Conservation (phyloP, 176 grass and related monocot species). For the Echinochloa phyllopogon region DNA sequence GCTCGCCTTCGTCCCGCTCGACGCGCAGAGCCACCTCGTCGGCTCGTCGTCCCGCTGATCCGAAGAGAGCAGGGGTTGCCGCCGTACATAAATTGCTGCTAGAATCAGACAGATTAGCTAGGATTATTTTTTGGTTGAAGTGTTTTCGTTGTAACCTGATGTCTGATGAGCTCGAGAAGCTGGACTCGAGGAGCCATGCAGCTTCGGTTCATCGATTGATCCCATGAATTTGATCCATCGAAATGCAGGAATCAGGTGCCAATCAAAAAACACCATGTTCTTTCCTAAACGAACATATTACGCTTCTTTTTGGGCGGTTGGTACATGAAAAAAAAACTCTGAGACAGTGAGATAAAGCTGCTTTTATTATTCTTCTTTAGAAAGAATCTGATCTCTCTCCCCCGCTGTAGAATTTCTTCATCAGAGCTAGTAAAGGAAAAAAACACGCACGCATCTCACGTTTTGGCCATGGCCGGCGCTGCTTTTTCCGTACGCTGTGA, state of each 20-base stretch:
- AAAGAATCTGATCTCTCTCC: not conserved
- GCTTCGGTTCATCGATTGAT: not conserved
- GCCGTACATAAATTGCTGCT: not conserved
- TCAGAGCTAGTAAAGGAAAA: not conserved
- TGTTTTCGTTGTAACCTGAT: not conserved
- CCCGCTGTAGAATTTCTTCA: not conserved
- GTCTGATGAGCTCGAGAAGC: too few relatives aligned
- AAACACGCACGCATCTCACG: not conserved
- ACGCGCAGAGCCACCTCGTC: conserved; percentile 44
- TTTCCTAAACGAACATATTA: not conserved
- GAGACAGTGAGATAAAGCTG: not conserved
- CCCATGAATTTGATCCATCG: not conserved
- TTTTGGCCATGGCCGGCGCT: not conserved
- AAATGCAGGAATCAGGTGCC: not conserved
- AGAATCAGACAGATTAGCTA: not conserved
- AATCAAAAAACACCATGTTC: not conserved
- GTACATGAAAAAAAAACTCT: not conserved
- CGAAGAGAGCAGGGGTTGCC: too few relatives aligned
- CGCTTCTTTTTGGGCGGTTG: too few relatives aligned
- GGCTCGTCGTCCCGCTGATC: not conserved
- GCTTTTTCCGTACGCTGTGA: not conserved
- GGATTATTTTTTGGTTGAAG: not conserved
- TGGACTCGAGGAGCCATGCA: not conserved
- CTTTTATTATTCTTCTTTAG: not conserved
- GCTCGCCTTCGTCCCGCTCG: conserved; percentile 63